A percentile compares a stretch with the other conserved stretches of the same genome.
Evolutionary conservation across 129 eudicot species (phyloP).

Genomic region (Deinandra increscens): DNA sequence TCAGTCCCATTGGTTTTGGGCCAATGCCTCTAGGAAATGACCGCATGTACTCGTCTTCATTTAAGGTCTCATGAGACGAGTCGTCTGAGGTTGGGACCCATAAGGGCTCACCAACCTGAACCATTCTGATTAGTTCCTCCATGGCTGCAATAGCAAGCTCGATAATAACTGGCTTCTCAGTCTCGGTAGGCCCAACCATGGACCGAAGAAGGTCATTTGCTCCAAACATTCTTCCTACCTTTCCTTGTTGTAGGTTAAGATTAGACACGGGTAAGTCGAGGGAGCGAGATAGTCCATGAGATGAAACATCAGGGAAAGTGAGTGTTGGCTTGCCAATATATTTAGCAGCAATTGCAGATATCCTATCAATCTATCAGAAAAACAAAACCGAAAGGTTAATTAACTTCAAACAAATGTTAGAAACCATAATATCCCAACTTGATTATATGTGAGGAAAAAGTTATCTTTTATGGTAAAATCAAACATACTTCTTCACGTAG

Average conservation of each 20-base stretch:
- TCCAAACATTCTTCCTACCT: conserved; percentile 68
- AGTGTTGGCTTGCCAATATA: conserved; percentile 81
- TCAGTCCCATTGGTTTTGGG: conserved; percentile 68
- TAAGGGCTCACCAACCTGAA: conserved; percentile 76
- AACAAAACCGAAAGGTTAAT: neutral
- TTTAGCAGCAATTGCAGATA: conserved; percentile 93
- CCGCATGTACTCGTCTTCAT: conserved; percentile 73
- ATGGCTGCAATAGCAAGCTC: conserved; percentile 96
- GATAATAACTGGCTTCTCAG: conserved; percentile 78
- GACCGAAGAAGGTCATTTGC: conserved; percentile 67
- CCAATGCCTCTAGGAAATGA: conserved; percentile 89
- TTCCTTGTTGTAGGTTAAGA: conserved; percentile 53
- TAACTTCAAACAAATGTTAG: neutral
- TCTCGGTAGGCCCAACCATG: conserved; percentile 60
- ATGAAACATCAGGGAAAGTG: conserved; percentile 53
- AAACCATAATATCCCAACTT: neutral
- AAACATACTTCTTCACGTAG: conserved; percentile 79
- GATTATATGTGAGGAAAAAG: neutral
- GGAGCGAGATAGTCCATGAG: conserved; percentile 52
- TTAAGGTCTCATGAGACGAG: conserved; percentile 46
- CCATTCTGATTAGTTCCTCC: conserved; percentile 92
- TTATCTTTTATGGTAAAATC: neutral
- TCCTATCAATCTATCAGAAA: conserved; percentile 68
- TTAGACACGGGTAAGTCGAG: conserved; percentile 67
- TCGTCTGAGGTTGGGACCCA: conserved; percentile 66